Conservation (phyloP, 495 filamentous ascomycete genomes). For the Lepraria neglecta region DNA sequence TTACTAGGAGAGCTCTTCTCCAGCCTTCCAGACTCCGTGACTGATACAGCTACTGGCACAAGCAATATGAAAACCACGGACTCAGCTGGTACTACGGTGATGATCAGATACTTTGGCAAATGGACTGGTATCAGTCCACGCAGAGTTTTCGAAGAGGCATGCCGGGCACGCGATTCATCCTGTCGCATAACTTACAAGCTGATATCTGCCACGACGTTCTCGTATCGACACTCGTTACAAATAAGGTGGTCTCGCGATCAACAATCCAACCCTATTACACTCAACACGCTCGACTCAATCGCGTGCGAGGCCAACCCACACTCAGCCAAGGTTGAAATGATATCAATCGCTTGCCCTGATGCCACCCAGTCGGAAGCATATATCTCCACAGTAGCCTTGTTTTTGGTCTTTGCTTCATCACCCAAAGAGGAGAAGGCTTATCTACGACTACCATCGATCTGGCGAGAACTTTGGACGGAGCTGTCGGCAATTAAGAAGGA, state of each 20-base stretch:
- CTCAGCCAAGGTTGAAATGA: conserved; percentile 61
- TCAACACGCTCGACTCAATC: conserved; percentile 33
- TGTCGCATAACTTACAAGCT: conserved; percentile 58
- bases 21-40: conserved; percentile 15
- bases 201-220: conserved; percentile 65
- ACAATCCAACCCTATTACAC: conserved; percentile 43
- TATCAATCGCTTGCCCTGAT: conserved; percentile 64
- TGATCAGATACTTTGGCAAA: conserved; percentile 77
- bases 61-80: conserved; percentile 17
- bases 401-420: conserved; percentile 67
- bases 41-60: conserved; percentile 5
- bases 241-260: conserved; percentile 78
- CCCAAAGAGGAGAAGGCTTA: conserved; percentile 81
- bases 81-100: conserved; percentile 36
- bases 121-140: conserved; percentile 63
- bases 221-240: conserved; percentile 63
- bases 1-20: conserved; percentile 24
- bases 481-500: conserved; percentile 62
- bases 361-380: conserved; percentile 77
- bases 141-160: conserved; percentile 76
- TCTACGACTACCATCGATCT: conserved; percentile 66
- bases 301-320: conserved; percentile 40
- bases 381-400: conserved; percentile 74
- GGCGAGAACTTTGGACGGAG: conserved; percentile 83
- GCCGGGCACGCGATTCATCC: conserved; percentile 69